Conservation (phyloP, 1,139 yeast species). For the Suzukiozyma palmioleophila region DNA sequence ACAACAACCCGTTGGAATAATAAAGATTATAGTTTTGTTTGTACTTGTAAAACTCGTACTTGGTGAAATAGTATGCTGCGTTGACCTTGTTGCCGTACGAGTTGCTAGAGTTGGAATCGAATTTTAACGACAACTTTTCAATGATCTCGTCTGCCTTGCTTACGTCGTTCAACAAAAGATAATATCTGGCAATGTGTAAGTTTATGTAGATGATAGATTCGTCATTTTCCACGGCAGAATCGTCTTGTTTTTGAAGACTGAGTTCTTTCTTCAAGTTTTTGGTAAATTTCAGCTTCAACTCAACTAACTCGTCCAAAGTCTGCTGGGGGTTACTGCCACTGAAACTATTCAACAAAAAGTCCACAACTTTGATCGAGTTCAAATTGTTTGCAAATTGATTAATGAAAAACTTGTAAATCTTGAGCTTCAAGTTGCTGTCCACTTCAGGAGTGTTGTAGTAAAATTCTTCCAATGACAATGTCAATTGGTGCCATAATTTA, state of each 20-base stretch:
- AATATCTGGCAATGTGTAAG: constrained; percentile 73
- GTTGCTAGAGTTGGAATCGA: constrained; percentile 41
- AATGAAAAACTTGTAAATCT: constrained; percentile 71
- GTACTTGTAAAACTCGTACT: constrained; percentile 70
- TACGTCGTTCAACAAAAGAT: constrained; percentile 54
- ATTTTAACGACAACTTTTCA: constrained; percentile 53
- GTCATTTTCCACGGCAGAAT: constrained; percentile 33
- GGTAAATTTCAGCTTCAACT: constrained; percentile 47
- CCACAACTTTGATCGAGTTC: constrained; percentile 75
- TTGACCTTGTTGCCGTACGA: constrained; percentile 67
- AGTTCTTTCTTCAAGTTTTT: constrained; percentile 23
- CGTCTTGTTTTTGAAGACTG: constrained; percentile 27
- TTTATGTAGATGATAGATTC: constrained; percentile 56
- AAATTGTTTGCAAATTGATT: constrained; percentile 62
- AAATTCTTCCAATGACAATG: constrained; percentile 60
- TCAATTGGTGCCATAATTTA: constrained; percentile 75
- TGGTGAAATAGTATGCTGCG: constrained; percentile 80
- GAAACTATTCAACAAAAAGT: constrained; percentile 57
- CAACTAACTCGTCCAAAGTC: constrained; percentile 53
- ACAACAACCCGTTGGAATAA: constrained; percentile 59
- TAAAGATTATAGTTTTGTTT: constrained; percentile 75
- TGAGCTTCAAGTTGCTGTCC: constrained; percentile 54
- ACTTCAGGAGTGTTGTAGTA: constrained; percentile 43
- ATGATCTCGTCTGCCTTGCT: constrained; percentile 66
- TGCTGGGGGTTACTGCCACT: constrained; percentile 34